Evolutionary conservation across 2,329 filamentous ascomycete genomes (phyloP), one percentile per base, ranked within the genome.

Genomic region (Ophiostoma ulmi): DNA sequence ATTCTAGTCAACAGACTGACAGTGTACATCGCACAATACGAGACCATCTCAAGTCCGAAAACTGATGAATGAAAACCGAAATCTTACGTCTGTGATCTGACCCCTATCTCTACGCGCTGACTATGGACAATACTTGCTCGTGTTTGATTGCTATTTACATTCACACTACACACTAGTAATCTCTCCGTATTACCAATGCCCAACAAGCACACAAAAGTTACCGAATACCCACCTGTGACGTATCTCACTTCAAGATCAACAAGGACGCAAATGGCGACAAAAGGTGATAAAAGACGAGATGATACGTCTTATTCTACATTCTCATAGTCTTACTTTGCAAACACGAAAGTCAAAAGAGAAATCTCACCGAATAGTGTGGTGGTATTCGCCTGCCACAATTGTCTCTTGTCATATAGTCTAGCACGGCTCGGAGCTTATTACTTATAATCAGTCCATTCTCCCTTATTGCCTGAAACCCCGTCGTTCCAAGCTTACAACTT

Each of bases 391-490:
- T 58, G 52, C 44, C 44, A 17, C 44, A 8, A 48, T 48, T 48
- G 17, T n/a, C 44, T 48, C 14, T 48, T 13, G 11, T 58, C 52
- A 26, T 26, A 22, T 11, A 26, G 26, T 26, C 10, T 10, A 13
- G n/a, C 52, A 58, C 52, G 52, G 52, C 52, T 58, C 52, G 52
- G 52, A 58, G 52, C 52, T 58, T 58, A 58, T 26, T 48, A 48
- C 17, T 48, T 48, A 48, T 48, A 48, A 17, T 48, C 44, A 11
- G 5, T 39, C 11, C 11, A 6, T 48, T 48, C 44, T 48, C 44
- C 5, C 5, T 1, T 17, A 48, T 48, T 17, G 17, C 20, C 5
- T 48, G 7, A 17, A 17, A 48, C 17, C 14, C 17, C 41, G 5
- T 48, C 4, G 44, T 10, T 48, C 3, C 17, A 48, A 48, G 14